phyloP scores from a whole-genome alignment of 495 filamentous ascomycete species.

The Elaphomyces granulatus region DNA sequence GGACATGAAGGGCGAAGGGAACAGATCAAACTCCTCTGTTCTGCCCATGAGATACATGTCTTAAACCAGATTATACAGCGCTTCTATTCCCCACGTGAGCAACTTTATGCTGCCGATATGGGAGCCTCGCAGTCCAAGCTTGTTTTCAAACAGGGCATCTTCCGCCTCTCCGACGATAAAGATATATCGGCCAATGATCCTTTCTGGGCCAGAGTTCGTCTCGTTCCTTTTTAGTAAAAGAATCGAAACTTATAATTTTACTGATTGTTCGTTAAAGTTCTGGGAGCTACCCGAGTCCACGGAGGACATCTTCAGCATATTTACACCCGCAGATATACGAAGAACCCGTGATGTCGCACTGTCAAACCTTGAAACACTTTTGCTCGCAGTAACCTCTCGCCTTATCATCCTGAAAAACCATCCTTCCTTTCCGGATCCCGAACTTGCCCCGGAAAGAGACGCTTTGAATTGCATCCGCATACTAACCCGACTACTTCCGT shows the following conservation, averaged over 20 bases:
- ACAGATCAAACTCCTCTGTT: too few species aligned
- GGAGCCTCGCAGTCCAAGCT: constrained; percentile 98
- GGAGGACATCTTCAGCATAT: constrained; percentile 94
- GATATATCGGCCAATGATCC: constrained; percentile 77
- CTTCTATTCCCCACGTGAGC: too few species aligned
- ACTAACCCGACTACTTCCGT: constrained; percentile 82
- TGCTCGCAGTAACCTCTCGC: constrained; percentile 66
- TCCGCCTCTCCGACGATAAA: constrained; percentile 81
- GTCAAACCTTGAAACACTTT: constrained; percentile 81
- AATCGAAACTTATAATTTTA: constrained; percentile 3
- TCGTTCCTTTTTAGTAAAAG: neutral
- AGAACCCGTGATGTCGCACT: constrained; percentile 75
- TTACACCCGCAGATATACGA: constrained; percentile 85
- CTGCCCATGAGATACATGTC: too few species aligned
- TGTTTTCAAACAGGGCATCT: constrained; percentile 98
- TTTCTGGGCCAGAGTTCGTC: constrained; percentile 67
- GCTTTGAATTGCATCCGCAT: constrained; percentile 89
- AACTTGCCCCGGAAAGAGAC: constrained; percentile 78
- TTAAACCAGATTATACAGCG: too few species aligned
- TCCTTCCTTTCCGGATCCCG: constrained; percentile 76
- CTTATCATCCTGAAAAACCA: constrained; percentile 73
- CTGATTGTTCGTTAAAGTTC: constrained; percentile 44
- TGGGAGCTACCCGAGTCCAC: constrained; percentile 95
- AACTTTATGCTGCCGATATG: constrained; percentile 37
- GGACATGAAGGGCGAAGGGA: too few species aligned